Evolutionary conservation across 2,329 filamentous ascomycete species (phyloP), one percentile per base, ranked within the genome.

Genomic region (Aureobasidium sp.): DNA sequence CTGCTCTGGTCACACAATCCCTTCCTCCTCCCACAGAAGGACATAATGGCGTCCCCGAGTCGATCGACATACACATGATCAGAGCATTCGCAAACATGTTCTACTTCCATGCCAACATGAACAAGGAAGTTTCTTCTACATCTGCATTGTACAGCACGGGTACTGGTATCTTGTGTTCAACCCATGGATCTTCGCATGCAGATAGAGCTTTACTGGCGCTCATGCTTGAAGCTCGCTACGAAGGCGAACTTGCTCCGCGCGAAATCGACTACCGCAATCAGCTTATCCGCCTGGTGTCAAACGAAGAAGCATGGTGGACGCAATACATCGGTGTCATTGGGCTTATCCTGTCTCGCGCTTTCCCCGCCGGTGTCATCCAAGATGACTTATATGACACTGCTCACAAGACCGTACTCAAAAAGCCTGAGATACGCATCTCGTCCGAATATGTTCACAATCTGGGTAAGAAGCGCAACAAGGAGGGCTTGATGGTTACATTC

Each of bases 111-210:
- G 69, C 69, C 55, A 69, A 70, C 36, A 69, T 72, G 58, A 69
- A 71, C 32, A 82, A 82, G 63, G 82, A 84, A 66, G 77, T 78
- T 1, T 76, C 79, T 65, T 83, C 88, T 0, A 82, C 87, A 5
- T 83, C 83, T 57, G 86, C 86, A n/a, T 76, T 95, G 20, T 85
- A 90, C 69, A 79, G 84, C 64, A 86, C 88, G 3, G 82, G 89
- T 7, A 83, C 81, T 1, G 84, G 88, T 0, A 76, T 87, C 37
- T 79, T 90, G 53, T 80, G 83, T 0, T 81, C 82, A 10, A 79
- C 81, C 2, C 89, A 91, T 37, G 89, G 89, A 0, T 74, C 92
- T 29, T 86, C 84, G 2, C 90, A 95, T 70, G 72, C 84, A 39
- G 80, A 84, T 56, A 82, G 90, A 12, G 87, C 88, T 1, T 73